Evolutionary conservation across 805 yeast genomes (phyloP).

Genomic region (Kuraishia borneana): DNA sequence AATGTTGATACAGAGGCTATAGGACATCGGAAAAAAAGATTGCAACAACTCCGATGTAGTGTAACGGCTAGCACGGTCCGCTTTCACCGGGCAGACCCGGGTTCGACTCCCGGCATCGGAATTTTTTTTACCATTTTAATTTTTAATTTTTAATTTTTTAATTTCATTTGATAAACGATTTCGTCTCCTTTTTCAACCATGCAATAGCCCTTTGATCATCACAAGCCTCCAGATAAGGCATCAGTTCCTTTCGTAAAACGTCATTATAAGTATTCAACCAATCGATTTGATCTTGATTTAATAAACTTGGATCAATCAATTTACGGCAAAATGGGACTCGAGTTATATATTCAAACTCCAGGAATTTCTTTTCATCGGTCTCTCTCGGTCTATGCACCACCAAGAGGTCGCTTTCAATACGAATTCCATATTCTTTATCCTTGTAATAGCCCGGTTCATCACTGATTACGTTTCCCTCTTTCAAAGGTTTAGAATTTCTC

Average conservation of each 20-base stretch:
- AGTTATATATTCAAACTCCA: slow-evolving; percentile 76
- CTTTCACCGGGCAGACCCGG: slow-evolving; percentile 82
- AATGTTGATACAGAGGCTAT: no score
- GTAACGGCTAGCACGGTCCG: slow-evolving; percentile 83
- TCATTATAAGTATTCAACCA: slow-evolving; percentile 66
- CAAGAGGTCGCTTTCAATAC: slow-evolving; percentile 78
- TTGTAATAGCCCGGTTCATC: slow-evolving; percentile 94
- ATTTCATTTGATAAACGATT: slow-evolving; percentile 12
- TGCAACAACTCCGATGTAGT: slow-evolving; percentile 48
- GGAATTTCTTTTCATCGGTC: slow-evolving; percentile 45
- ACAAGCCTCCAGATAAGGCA: slow-evolving; percentile 36
- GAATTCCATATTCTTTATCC: slow-evolving; percentile 81
- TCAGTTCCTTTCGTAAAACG: slow-evolving; percentile 40
- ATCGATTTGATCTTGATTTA: slow-evolving; percentile 47
- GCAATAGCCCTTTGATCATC: slow-evolving; percentile 47
- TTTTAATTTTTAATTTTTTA: not conserved
- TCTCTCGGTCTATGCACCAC: slow-evolving; percentile 32
- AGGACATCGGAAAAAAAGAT: not conserved
- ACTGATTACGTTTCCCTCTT: slow-evolving; percentile 65
- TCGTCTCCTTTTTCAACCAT: slow-evolving; percentile 68
- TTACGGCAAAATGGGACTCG: slow-evolving; percentile 74
- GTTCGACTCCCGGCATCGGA: slow-evolving; percentile 86
- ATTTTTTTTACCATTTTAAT: slow-evolving; percentile 7
- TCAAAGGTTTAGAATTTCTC: slow-evolving; percentile 32
- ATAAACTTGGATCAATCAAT: slow-evolving; percentile 50